Evolutionary conservation across 179 eudicot genomes (phyloP), one percentile per base, ranked within the genome.

Genomic region (Silene noctiflora): DNA sequence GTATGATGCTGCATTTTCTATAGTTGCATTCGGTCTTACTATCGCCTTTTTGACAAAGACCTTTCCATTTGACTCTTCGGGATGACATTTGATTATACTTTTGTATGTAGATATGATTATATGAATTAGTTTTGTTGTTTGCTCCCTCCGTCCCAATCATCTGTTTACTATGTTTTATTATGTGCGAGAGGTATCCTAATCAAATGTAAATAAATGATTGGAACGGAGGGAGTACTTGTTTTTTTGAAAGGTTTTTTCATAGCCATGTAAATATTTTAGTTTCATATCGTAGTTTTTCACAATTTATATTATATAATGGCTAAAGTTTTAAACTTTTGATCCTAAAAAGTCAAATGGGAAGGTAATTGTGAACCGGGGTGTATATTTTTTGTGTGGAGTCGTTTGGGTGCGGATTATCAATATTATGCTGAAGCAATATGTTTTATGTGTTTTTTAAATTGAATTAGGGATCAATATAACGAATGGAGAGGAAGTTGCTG

Each of bases 401-500:
- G 53, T 48, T 46, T 71, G 61, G 1, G 53, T 74, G 66, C 12
- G 27, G 42, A 39, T 83, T 76, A 81, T 75, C 22, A 21, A 48
- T 69, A 42, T 69, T 69, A 39, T 10, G 58, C 16, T 48, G 73
- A 48, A 48, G 33, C 19, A 13, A 51, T 48, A 46, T 46, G 58
- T 75, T 65, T 65, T 19, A 29, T 70, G 63, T 69, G 19, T 74
- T 65, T 31, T 24, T 72, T 74, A 66, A 39, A 46, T 81, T 79
- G 69, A 69, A 51, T 84, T 75, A 82, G 80, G 83, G 67, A 76
- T 81, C 75, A 85, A 83, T 78, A 68, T 81, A 60, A 86, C 84
- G 64, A 83, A 86, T 56, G 88, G 86, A 20, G 88, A 85, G 75
- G 88, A 85, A 75, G 88, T 85, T 33, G 88, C 88, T 75, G 80